These are phyloP conservation scores for Exophiala xenobiotica DNA, from an alignment of 2,329 filamentous ascomycete genomes.

Conservation along the genomic window DNA sequence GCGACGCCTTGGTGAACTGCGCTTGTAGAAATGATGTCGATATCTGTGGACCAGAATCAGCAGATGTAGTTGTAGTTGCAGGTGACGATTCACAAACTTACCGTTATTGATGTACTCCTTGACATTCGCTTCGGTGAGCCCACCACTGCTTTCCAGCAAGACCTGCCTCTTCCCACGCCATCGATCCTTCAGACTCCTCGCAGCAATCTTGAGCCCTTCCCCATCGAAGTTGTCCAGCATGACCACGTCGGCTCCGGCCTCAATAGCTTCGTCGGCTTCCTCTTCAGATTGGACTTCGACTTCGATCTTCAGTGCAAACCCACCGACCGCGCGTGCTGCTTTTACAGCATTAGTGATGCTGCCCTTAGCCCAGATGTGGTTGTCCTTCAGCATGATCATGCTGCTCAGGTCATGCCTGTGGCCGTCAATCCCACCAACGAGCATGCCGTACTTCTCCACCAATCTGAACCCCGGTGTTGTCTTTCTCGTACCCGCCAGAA, in stretches of 20 bases:
- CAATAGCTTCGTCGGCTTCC: slow-evolving; percentile 88
- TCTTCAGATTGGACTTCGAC: slow-evolving; percentile 88
- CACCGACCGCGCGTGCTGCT: slow-evolving; percentile 78
- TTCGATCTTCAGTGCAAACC: slow-evolving; percentile 91
- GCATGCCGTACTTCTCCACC: slow-evolving; percentile 97
- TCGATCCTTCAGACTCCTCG: slow-evolving; percentile 71
- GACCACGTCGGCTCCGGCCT: slow-evolving; percentile 86
- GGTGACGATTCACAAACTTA: slow-evolving; percentile 43
- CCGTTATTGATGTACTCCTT: slow-evolving; percentile 73
- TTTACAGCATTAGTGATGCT: slow-evolving; percentile 79
- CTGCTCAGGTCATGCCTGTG: slow-evolving; percentile 87
- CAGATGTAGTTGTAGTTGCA: no score
- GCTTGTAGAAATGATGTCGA: slow-evolving; percentile 95
- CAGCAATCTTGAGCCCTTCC: slow-evolving; percentile 72
- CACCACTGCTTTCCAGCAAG: slow-evolving; percentile 88
- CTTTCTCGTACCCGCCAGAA: slow-evolving; percentile 91
- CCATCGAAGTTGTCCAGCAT: slow-evolving; percentile 97
- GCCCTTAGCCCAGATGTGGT: slow-evolving; percentile 80
- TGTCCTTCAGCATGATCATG: slow-evolving; percentile 99
- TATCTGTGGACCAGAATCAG: slow-evolving; percentile 54
- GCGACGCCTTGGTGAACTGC: slow-evolving; percentile 94
- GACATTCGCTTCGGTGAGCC: slow-evolving; percentile 81
- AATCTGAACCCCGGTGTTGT: slow-evolving; percentile 93
- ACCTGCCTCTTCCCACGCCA: slow-evolving; percentile 71
- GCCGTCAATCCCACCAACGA: slow-evolving; percentile 86